Evolutionary conservation across 2,329 filamentous ascomycete species (phyloP).

Genomic region (Drechslera avenae): DNA sequence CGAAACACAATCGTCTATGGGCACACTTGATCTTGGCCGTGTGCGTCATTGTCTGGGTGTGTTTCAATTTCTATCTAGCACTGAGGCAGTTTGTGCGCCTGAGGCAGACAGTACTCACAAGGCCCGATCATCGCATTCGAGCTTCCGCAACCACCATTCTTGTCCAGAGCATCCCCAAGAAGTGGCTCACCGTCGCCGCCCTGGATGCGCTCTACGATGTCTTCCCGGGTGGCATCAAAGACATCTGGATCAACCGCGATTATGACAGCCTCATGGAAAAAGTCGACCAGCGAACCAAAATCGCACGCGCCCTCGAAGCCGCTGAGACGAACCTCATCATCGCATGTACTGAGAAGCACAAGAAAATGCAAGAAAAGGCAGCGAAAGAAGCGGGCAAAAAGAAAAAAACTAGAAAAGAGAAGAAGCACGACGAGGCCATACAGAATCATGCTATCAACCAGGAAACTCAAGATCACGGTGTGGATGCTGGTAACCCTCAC

Average conservation of each 20-base stretch:
- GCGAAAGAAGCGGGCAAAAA: slow-evolving; percentile 66
- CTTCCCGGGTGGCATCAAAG: slow-evolving; percentile 91
- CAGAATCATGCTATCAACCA: slow-evolving; percentile 60
- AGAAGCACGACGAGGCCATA: slow-evolving; percentile 67
- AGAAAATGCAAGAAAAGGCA: slow-evolving; percentile 69
- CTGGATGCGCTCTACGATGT: slow-evolving; percentile 88
- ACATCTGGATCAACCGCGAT: slow-evolving; percentile 96
- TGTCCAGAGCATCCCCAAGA: slow-evolving; percentile 85
- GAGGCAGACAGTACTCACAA: slow-evolving; percentile 91
- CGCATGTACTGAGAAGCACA: slow-evolving; percentile 75
- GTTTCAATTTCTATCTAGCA: slow-evolving; percentile 84
- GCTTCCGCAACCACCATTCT: slow-evolving; percentile 96
- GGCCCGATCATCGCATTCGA: slow-evolving; percentile 88
- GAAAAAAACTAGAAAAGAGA: slow-evolving; percentile 56
- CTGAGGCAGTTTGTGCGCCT: slow-evolving; percentile 87
- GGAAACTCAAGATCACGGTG: slow-evolving; percentile 59
- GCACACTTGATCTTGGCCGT: slow-evolving; percentile 84
- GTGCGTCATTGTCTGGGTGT: slow-evolving; percentile 79
- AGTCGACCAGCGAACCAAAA: slow-evolving; percentile 72
- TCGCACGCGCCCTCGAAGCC: slow-evolving; percentile 74
- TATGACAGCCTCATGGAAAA: slow-evolving; percentile 83
- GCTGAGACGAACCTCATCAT: slow-evolving; percentile 87
- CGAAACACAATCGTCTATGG: slow-evolving; percentile 73
- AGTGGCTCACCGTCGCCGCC: slow-evolving; percentile 86
- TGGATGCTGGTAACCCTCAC: slow-evolving; percentile 63